Conservation (phyloP, 2,329 filamentous ascomycete genomes). For the Decorospora gaudefroyi region DNA sequence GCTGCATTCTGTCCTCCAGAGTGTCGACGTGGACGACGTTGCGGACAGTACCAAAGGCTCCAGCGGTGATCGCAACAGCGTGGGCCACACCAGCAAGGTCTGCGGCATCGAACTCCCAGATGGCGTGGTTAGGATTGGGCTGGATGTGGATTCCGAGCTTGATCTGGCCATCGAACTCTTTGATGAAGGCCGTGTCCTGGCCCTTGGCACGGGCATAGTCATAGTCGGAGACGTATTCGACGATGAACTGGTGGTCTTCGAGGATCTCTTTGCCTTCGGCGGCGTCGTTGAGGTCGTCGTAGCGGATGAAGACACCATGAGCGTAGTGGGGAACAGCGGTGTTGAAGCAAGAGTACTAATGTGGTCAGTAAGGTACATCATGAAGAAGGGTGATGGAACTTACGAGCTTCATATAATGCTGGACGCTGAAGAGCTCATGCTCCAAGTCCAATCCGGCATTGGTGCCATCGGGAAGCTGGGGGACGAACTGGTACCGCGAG, state of each 20-base stretch:
- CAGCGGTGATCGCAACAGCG: slow-evolving; percentile 19
- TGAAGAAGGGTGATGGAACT: slow-evolving; percentile 10
- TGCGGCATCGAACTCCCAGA: slow-evolving; percentile 18
- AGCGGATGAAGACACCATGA: slow-evolving; percentile 40
- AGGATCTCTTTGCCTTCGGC: slow-evolving; percentile 33
- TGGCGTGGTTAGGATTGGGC: slow-evolving; percentile 15
- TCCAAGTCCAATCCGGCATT: slow-evolving; percentile 31
- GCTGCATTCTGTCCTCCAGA: slow-evolving; percentile 18
- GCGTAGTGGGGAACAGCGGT: slow-evolving; percentile 26
- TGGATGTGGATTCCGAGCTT: slow-evolving; percentile 25
- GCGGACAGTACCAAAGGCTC: slow-evolving; percentile 26
- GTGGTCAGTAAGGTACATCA: slow-evolving; percentile 21
- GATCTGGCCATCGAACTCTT: slow-evolving; percentile 44
- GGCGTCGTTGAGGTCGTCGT: slow-evolving; percentile 49
- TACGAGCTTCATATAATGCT: slow-evolving; percentile 40
- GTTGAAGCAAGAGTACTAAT: slow-evolving; percentile 36
- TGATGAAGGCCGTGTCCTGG: slow-evolving; percentile 28
- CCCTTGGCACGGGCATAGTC: slow-evolving; percentile 34
- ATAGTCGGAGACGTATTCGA: slow-evolving; percentile 28
- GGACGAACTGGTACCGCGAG: slow-evolving; percentile 34
- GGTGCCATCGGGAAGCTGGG: slow-evolving; percentile 26
- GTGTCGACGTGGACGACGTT: slow-evolving; percentile 27
- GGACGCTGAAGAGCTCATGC: slow-evolving; percentile 29
- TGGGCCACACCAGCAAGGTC: slow-evolving; percentile 24
- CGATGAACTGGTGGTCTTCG: slow-evolving; percentile 24